Conservation (phyloP, 306 rosid genomes). For the Betula pendula region DNA sequence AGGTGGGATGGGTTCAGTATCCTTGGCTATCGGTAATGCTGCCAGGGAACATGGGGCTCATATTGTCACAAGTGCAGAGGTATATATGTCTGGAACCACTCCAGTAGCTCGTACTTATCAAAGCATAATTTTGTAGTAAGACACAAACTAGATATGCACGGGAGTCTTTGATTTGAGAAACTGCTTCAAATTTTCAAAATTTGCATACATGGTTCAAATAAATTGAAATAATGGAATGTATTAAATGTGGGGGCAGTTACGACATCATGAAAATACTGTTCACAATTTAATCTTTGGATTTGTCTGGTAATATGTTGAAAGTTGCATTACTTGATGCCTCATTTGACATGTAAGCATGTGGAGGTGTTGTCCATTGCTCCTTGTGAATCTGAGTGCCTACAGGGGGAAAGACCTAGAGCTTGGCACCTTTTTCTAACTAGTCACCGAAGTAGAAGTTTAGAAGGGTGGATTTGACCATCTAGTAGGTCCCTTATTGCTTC, state of each 20-base stretch:
- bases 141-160: conserved; percentile 2
- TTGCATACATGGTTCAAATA: not conserved
- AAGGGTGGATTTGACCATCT: not conserved
- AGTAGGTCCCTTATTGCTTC: not conserved
- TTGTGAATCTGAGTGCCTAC: not conserved
- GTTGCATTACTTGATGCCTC: conserved; percentile 3
- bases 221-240: conserved; percentile 1
- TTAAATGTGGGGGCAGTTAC: not conserved
- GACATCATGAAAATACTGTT: not conserved
- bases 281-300: not conserved
- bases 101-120: no score
- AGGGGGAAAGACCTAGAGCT: not conserved
- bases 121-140: not conserved
- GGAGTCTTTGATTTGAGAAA: not conserved
- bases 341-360: not conserved
- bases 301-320: not conserved
- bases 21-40: conserved; percentile 75
- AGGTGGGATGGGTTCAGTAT: conserved; percentile 99
- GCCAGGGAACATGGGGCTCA: conserved; percentile 81
- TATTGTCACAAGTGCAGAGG: conserved; percentile 77
- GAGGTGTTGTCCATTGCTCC: not conserved
- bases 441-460: not conserved
- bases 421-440: not conserved
- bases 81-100: conserved; percentile 34
- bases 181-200: not conserved